Percentiles rank a stretch among this genome's conserved stretches.
Conservation (phyloP, 352 stramenopile genomes). For the Globisporangium viniferum region DNA sequence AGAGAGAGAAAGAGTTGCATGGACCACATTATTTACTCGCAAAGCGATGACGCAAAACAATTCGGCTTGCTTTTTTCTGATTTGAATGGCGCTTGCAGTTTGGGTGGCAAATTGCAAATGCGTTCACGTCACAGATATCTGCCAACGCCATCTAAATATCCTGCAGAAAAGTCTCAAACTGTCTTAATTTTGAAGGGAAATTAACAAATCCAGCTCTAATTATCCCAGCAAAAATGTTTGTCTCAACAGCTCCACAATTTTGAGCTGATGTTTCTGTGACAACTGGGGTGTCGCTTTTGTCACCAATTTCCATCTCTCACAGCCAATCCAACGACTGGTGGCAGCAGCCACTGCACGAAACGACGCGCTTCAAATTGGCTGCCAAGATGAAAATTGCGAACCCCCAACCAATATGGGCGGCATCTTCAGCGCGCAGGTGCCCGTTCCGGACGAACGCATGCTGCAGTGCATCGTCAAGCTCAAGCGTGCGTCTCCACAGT, state of each 20-base stretch:
- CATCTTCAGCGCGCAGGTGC: conserved; percentile 44
- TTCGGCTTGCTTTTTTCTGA: background rate
- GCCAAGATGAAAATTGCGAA: background rate
- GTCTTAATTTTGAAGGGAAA: background rate
- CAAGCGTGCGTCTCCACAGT: conserved; percentile 30
- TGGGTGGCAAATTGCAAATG: background rate
- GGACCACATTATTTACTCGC: background rate
- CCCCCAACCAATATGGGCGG: conserved; percentile 33
- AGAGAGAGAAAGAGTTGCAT: background rate
- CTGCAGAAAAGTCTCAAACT: background rate
- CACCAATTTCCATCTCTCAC: background rate
- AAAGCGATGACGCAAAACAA: conserved; percentile 4
- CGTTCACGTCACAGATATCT: background rate
- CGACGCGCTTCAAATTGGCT: background rate
- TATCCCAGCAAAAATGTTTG: background rate
- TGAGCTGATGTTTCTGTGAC: background rate
- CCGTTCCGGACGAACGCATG: conserved; percentile 63
- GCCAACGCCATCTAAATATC: background rate
- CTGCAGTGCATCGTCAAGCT: conserved; percentile 67
- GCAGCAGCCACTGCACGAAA: conserved; percentile 5
- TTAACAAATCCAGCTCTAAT: background rate
- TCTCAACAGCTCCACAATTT: background rate
- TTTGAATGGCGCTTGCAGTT: background rate
- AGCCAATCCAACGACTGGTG: background rate
- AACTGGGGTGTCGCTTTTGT: background rate